Evolutionary conservation across 495 filamentous ascomycete genomes (phyloP), one percentile per base, ranked within the genome.

Genomic region (Pseudomonodictys pantanalensis): DNA sequence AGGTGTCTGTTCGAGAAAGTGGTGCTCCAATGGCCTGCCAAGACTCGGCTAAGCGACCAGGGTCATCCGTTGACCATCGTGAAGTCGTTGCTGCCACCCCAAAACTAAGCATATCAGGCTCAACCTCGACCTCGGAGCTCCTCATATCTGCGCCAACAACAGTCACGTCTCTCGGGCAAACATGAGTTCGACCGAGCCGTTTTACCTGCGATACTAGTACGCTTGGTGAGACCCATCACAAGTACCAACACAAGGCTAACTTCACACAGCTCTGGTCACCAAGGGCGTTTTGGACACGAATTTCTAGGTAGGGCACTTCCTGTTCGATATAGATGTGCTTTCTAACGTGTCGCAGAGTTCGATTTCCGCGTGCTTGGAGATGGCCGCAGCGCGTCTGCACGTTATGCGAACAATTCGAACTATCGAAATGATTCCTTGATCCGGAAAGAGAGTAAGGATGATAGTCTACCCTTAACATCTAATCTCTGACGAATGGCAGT

Each of bases 321-420:
- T 2, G 17, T 18, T 8, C 5, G 30, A 29, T n/a, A n/a, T 10
- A 29, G 49, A 22, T 4, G 12, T 26, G 35, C 43, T 33, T 3
- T 47, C 51, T 63, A 46, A 66, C 10, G 17, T 48, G 20, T 4
- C 26, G 28, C 60, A 97, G 93, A 99, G 77, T 99, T 97, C 75
- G 95, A 99, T 74, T 91, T 99, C 69, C 86, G 93, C 46, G 88
- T 89, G 24, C 81, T 97, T 29, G 89, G 89, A 30, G 95, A 99
- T 72, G 95, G 95, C n/a, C 84, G 89, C 41, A 96, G 92, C 69
- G 93, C 95, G 38, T 89, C 90, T 45, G 91, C 92, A 11, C 87
- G 95, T 68, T 99, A 99, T 75, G 95, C 95, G 39, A 99, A 99
- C 78, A 99, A 99, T 74, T 97, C 93, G 49, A 99, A 97, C 75